These are phyloP conservation scores for Acarospora socialis DNA, from an alignment of 2,329 filamentous ascomycete species.

Conservation along the genomic window DNA sequence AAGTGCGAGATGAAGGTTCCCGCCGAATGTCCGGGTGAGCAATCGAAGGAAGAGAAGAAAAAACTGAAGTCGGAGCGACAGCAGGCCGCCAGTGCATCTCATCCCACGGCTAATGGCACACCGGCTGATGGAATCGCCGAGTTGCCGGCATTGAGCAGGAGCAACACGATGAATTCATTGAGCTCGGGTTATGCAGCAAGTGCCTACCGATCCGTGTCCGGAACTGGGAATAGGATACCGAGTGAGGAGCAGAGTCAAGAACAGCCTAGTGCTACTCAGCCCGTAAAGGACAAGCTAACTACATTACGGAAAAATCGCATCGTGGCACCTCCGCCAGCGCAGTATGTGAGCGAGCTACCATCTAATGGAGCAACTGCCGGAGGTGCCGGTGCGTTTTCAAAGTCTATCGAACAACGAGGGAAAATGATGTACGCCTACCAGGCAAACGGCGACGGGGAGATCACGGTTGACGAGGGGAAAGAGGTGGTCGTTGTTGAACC, in stretches of 20 bases:
- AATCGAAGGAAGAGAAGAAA: conserved; percentile 89
- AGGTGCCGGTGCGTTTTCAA: conserved; percentile 24
- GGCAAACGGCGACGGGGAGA: conserved; percentile 63
- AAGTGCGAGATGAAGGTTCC: conserved; percentile 99
- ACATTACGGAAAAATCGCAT: conserved; percentile 50
- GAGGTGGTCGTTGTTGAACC: conserved; percentile 68
- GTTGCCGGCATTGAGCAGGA: conserved; percentile 55
- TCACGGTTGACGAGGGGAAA: conserved; percentile 64
- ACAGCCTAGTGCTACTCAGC: conserved; percentile 24
- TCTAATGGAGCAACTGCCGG: conserved; percentile 28
- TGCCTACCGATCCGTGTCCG: conserved; percentile 61
- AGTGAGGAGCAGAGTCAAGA: conserved; percentile 36
- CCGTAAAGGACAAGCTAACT: conserved; percentile 17
- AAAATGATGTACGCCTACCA: conserved; percentile 88
- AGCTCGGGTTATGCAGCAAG: conserved; percentile 78
- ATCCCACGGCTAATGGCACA: conserved; percentile 21
- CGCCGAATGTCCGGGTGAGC: conserved; percentile 85
- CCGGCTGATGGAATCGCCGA: conserved; percentile 35
- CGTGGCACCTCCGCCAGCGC: conserved; percentile 71
- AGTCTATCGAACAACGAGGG: conserved; percentile 47
- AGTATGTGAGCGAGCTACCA: conserved; percentile 60
- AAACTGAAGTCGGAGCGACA: conserved; percentile 80
- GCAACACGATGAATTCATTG: conserved; percentile 79
- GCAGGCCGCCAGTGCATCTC: conserved; percentile 52
- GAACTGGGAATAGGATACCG: conserved; percentile 36